Base-by-base conservation (phyloP, 495 filamentous ascomycete genomes). In the Glonium stellatum region DNA sequence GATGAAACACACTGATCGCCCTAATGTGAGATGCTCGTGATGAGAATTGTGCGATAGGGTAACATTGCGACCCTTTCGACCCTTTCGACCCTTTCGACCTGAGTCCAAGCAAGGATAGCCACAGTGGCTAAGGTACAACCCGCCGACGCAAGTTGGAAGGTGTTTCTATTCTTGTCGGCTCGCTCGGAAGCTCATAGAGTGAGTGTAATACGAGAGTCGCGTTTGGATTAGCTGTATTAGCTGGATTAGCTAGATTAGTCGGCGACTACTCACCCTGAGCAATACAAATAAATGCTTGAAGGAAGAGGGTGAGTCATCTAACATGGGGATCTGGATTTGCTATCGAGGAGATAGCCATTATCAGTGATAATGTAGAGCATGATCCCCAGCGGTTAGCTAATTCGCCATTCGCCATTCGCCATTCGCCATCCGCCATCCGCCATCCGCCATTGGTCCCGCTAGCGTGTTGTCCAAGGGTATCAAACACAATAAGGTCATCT, bases 121-220 rank as follows among this genome's bases (percentile, higher is more conserved):
- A 51, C 48, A 23, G 48, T 51, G 48, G 48, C 48, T 51, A 51
- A 51, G 48, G 19, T 51, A 23, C 15, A 51, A 23, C 48, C 48
- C 18, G 12, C 6, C 3, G 27, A 6, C 27, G 6, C 6, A n/a
- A 6, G 27, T 31, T 6, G 6, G 6, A 6, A 31, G 6, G 27
- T 31, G 27, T 31, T 6, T 31, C 2, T 31, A 31, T 31, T 31
- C 27, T 31, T 31, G 6, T 6, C 27, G 27, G 27, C 27, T 31
- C 27, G 3, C 27, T 31, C 27, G 27, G 27, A 31, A 3, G 2
- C 27, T 31, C 27, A 31, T 31, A 31, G 2, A 6, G 27, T n/a
- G 27, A 31, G 27, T 31, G 3, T 2, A 31, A 44, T 44, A 44
- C 39, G 39, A 44, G 18, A n/a, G n/a, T n/a, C n/a, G n/a, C n/a